Evolutionary conservation across 2,329 filamentous ascomycete species (phyloP), one percentile per base, ranked within the genome.

Genomic region (Cryphonectria carpinicola): DNA sequence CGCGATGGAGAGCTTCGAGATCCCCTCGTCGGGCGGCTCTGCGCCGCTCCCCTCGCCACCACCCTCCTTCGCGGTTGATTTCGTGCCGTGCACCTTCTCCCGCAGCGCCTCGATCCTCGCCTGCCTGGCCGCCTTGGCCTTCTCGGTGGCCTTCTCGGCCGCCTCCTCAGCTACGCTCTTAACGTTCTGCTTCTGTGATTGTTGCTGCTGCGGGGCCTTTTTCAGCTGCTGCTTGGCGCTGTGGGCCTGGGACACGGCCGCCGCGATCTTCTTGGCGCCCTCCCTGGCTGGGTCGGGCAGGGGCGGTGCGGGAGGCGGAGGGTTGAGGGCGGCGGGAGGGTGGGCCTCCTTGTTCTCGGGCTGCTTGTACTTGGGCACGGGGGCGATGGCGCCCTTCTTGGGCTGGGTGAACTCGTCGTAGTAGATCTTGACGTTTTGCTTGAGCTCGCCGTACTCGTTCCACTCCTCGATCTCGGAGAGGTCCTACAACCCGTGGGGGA

Each of bases 391-490:
- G 82, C 84, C 79, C 81, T 87, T 85, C 79, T 84, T 79, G 46
- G 87, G 86, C 75, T 89, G 87, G 65, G 87, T 89, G 76, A 83
- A 84, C 75, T 90, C 88, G 82, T 90, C 88, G 79, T 87, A 87
- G 81, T 87, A 89, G 75, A 92, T 88, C 72, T 86, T 90, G 76
- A 98, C 89, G 76, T 95, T 92, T 81, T 95, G 89, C 81, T 94
- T 94, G 73, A 99, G 88, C 82, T 98, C 95, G 81, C 94, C 94
- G 81, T 97, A 98, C 81, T 99, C 96, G 84, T 99, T 99, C 96
- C 95, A 98, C 80, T 99, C 96, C 82, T 99, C 96, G 74, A 98
- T 90, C 81, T 98, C 92, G 74, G 95, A 92, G 65, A 98, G 87
- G 80, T 98, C 96, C 95, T 98, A 74, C 28, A 19, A 43, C 32